phyloP scores from a whole-genome alignment of 176 grass and related monocot species.

The Paspalum vaginatum region DNA sequence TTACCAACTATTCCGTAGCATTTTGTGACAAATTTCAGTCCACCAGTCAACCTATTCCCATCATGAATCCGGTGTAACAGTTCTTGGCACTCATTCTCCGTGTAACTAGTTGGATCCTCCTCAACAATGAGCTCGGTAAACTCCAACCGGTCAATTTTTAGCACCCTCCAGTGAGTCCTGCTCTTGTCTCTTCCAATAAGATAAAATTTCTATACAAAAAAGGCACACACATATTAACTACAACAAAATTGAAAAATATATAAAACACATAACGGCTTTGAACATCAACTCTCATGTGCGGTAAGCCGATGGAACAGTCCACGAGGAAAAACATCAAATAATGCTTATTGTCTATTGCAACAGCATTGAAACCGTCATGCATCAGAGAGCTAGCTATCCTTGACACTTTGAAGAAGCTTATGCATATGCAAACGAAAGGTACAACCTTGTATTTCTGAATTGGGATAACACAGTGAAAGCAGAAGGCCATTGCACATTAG shows the following conservation, averaged over 20 bases:
- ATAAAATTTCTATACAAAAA: slow-evolving; percentile 89
- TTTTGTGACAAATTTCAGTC: slow-evolving; percentile 90
- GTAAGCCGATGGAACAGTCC: slow-evolving; percentile 39
- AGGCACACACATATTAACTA: background rate
- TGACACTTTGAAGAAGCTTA: slow-evolving; percentile 20
- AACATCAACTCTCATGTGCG: slow-evolving; percentile 7
- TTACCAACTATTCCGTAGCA: slow-evolving; percentile 96
- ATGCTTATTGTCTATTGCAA: background rate
- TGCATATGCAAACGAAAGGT: slow-evolving; percentile 17
- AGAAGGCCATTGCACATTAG: slow-evolving; percentile 27
- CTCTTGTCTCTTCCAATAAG: slow-evolving; percentile 84
- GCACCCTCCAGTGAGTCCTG: slow-evolving; percentile 71
- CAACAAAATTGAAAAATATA: slow-evolving; percentile 17
- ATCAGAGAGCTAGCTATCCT: background rate
- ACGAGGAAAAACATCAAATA: background rate
- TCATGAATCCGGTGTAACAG: slow-evolving; percentile 76
- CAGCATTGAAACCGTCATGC: slow-evolving; percentile 29
- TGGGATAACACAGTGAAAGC: slow-evolving; percentile 21
- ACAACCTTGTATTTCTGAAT: slow-evolving; percentile 1
- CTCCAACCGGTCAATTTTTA: slow-evolving; percentile 84
- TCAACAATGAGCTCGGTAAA: slow-evolving; percentile 62
- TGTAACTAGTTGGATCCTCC: slow-evolving; percentile 83
- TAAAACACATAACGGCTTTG: background rate
- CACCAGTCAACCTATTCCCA: slow-evolving; percentile 80
- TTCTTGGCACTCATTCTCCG: slow-evolving; percentile 67